These are phyloP conservation scores for Lactarius sp. DNA, from an alignment of 768 basidiomycete species.

Conservation along the genomic window DNA sequence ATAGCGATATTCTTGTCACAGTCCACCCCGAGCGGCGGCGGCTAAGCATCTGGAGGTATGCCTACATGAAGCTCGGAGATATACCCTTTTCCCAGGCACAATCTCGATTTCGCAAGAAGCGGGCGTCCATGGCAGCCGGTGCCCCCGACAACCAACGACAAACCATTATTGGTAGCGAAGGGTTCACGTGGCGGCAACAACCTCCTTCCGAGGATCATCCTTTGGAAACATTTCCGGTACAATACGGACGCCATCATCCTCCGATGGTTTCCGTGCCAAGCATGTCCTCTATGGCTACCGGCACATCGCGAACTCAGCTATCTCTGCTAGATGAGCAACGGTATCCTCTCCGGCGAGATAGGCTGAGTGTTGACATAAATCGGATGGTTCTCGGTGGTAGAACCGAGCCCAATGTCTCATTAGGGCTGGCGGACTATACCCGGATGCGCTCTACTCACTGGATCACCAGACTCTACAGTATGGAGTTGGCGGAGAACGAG, in stretches of 20 bases:
- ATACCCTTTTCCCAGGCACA: slow-evolving; percentile 40
- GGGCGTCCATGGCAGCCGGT: slow-evolving; percentile 27
- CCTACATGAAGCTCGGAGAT: slow-evolving; percentile 57
- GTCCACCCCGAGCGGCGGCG: slow-evolving; percentile 48
- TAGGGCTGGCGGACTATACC: slow-evolving; percentile 48
- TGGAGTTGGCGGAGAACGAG: slow-evolving; percentile 46
- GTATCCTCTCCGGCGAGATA: slow-evolving; percentile 45
- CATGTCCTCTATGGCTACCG: slow-evolving; percentile 40
- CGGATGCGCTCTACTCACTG: slow-evolving; percentile 70
- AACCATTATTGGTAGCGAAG: slow-evolving; percentile 24
- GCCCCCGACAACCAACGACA: slow-evolving; percentile 26
- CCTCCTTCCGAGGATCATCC: slow-evolving; percentile 31
- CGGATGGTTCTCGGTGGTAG: slow-evolving; percentile 59
- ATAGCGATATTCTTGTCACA: slow-evolving; percentile 52
- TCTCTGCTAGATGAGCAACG: slow-evolving; percentile 6
- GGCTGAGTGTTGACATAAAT: slow-evolving; percentile 58
- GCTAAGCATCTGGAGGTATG: slow-evolving; percentile 70
- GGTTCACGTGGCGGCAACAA: slow-evolving; percentile 18
- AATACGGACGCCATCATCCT: slow-evolving; percentile 22
- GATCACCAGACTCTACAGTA: slow-evolving; percentile 56
- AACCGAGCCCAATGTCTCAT: slow-evolving; percentile 39
- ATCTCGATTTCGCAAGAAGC: slow-evolving; percentile 37
- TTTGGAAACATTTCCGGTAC: slow-evolving; percentile 33
- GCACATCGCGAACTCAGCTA: slow-evolving; percentile 12
- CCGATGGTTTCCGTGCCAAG: slow-evolving; percentile 47